Evolutionary conservation across 176 grass and related monocot species (phyloP), one percentile per base, ranked within the genome.

Genomic region (Aegilops umbellulata): DNA sequence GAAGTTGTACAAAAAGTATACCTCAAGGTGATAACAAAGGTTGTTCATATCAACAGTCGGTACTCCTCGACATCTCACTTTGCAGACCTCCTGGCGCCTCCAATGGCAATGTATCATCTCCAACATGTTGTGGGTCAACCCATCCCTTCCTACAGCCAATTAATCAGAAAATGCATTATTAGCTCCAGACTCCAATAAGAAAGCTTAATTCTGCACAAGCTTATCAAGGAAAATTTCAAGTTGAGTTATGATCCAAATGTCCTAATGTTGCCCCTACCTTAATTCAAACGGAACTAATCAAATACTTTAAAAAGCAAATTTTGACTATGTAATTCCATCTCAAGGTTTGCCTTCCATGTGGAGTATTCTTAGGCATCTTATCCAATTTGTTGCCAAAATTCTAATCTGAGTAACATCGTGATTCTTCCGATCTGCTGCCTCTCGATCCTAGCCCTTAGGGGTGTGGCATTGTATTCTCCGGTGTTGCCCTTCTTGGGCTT

Each of bases 61-160:
- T 82, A 95, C 96, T 22, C 96, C 96, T 75, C 92, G 93, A 62
- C 93, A 98, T 83, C 96, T 93, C 72, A 98, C 91, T 90, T 98
- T 98, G 77, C 96, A 98, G 74, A 98, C 77, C 88, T 95, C 86
- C 35, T 98, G 91, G n/a, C 88, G 87, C 53, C 93, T 95, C 96
- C 96, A 98, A 63, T 98, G 96, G 46, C 90, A 94, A 92, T 98
- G 96, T 84, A 95, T 79, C 85, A 94, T 92, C 71, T 98, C 93
- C 90, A 98, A 91, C 96, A 98, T 98, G 76, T 98, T 98, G 76
- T 98, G 96, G n/a, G 96, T 98, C 84, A 98, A 88, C 8, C 96
- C 96, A 88, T 98, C 96, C 88, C 96, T 94, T 78, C 96, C 96
- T 98, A 80, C n/a, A 90, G 34, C 51, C 74, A 79, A 76, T 41